phyloP scores from a whole-genome alignment of 208 protist genomes.

The Entamoeba nuttalli region DNA sequence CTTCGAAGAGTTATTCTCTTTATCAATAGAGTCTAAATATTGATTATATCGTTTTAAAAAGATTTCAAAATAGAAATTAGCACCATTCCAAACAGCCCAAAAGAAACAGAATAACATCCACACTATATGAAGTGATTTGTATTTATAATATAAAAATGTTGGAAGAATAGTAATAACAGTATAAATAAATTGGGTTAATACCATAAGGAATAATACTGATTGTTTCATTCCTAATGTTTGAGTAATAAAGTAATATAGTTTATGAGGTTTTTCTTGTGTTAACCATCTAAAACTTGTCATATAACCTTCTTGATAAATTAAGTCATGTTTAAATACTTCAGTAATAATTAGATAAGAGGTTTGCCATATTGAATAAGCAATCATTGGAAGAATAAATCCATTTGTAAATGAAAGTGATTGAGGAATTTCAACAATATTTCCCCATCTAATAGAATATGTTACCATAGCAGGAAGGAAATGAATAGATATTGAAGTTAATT shows the following conservation, averaged over 20 bases:
- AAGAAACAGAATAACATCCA: background rate
- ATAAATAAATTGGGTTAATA: background rate
- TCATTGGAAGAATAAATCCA: background rate
- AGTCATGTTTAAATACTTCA: background rate
- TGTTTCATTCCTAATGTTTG: background rate
- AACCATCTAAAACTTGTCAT: background rate
- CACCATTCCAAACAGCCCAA: background rate
- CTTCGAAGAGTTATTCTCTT: too few species aligned
- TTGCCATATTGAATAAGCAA: background rate
- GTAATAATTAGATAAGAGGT: background rate
- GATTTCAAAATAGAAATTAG: background rate
- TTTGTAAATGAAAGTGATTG: background rate
- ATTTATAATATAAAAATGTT: background rate
- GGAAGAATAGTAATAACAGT: background rate
- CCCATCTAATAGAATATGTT: conserved; percentile 4
- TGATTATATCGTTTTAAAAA: background rate
- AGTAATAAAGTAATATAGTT: background rate
- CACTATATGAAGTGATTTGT: background rate
- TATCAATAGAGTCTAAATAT: background rate
- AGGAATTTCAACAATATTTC: background rate
- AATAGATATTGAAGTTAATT: conserved; percentile 43
- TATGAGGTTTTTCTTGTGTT: background rate
- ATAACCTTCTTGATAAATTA: background rate
- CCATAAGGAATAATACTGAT: background rate
- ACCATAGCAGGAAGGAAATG: conserved; percentile 35